phyloP scores from a whole-genome alignment of 2,329 filamentous ascomycete species.

The Aspergillus sp. region DNA sequence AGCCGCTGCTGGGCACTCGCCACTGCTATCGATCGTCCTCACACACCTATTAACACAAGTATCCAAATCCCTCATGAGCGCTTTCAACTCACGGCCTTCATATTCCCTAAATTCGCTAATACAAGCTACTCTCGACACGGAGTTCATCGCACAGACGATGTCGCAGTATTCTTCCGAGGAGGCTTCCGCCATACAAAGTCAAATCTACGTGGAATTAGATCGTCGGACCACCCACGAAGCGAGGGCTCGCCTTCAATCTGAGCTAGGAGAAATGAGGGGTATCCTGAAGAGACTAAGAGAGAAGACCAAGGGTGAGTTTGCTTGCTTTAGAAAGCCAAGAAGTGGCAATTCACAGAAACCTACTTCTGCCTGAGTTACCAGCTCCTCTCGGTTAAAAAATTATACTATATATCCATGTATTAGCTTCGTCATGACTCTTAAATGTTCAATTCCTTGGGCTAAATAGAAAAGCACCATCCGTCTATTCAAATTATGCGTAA shows the following conservation, averaged over 20 bases:
- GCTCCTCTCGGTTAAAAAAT: neutral
- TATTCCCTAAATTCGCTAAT: constrained; percentile 83
- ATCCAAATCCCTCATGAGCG: constrained; percentile 74
- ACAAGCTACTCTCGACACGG: constrained; percentile 95
- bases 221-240: constrained; percentile 85
- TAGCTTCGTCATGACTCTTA: neutral
- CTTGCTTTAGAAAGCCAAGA: constrained; percentile 72
- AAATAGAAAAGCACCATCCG: neutral
- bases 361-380: neutral
- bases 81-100: constrained; percentile 66
- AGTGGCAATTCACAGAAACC: constrained; percentile 25
- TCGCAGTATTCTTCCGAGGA: constrained; percentile 84
- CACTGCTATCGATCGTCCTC: constrained; percentile 76
- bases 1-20: constrained; percentile 61
- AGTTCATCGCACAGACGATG: constrained; percentile 93
- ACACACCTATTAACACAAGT: constrained; percentile 83
- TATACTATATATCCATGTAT: neutral
- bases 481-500: neutral
- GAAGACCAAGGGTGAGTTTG: constrained; percentile 79
- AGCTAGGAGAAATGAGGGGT: constrained; percentile 84
- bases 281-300: constrained; percentile 82
- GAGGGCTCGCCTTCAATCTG: constrained; percentile 73
- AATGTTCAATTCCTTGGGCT: neutral
- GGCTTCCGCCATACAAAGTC: constrained; percentile 76
- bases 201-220: constrained; percentile 91